A percentile compares a stretch with the other conserved stretches of the same genome.
These are phyloP conservation scores for Podospora appendiculata DNA, from an alignment of 495 filamentous ascomycete genomes.

Conservation along the genomic window DNA sequence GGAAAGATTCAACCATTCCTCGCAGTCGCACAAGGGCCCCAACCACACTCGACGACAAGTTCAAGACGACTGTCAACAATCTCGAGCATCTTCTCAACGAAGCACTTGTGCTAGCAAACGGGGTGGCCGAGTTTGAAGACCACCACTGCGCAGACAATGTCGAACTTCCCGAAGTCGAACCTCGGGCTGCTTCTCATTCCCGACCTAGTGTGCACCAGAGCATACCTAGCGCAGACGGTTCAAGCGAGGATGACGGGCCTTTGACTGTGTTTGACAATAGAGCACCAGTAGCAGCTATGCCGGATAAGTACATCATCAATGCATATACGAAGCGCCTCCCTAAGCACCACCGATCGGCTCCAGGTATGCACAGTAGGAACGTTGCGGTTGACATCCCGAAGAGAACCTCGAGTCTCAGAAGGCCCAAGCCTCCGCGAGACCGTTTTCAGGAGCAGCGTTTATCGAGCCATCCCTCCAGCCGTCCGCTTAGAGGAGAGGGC, in stretches of 20 bases:
- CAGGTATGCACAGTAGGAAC: slow-evolving; percentile 17
- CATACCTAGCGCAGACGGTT: slow-evolving; percentile 5
- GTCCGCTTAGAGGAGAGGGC: background rate
- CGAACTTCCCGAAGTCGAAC: slow-evolving; percentile 5
- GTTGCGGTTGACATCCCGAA: slow-evolving; percentile 9
- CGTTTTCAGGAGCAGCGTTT: slow-evolving; percentile 7
- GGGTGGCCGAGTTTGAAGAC: slow-evolving; percentile 23
- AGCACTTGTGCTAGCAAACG: slow-evolving; percentile 34
- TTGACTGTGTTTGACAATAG: background rate
- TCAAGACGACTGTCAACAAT: slow-evolving; percentile 29
- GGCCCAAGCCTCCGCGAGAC: slow-evolving; percentile 2
- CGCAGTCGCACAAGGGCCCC: slow-evolving; percentile 4
- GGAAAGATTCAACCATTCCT: background rate
- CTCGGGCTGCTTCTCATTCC: slow-evolving; percentile 6
- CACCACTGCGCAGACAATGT: slow-evolving; percentile 1
- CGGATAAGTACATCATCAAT: background rate
- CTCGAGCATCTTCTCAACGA: slow-evolving; percentile 40
- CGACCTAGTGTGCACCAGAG: slow-evolving; percentile 10
- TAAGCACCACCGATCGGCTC: slow-evolving; percentile 16
- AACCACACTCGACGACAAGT: slow-evolving; percentile 15
- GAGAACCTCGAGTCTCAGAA: slow-evolving; percentile 9
- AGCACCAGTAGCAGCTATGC: background rate
- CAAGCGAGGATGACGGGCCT: slow-evolving; percentile 9
- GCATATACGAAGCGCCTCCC: background rate
- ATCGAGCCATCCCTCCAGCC: background rate